Evolutionary conservation across 108 stramenopile species (phyloP).

Genomic region (Licmophora abbreviata): DNA sequence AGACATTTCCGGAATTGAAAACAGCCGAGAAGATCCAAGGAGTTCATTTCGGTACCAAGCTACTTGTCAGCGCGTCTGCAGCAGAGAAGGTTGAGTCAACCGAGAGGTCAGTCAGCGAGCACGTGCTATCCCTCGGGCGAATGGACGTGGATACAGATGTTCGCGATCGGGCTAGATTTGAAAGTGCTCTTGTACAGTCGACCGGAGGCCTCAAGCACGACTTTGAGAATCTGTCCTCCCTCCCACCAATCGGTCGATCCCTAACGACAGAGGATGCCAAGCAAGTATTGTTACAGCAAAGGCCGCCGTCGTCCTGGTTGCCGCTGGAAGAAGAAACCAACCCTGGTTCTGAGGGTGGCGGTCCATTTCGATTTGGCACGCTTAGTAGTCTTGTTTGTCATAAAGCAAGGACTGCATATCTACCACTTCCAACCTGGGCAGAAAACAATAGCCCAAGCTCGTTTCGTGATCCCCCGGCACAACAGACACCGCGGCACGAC

Average conservation of each 20-base stretch:
- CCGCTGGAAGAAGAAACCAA: constrained; percentile 43
- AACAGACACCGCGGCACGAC: constrained; percentile 6
- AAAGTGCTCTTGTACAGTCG: constrained; percentile 68
- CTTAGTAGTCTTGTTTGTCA: constrained; percentile 70
- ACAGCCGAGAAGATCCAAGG: constrained; percentile 81
- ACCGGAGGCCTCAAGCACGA: constrained; percentile 49
- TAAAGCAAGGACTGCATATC: constrained; percentile 61
- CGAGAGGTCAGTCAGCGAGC: constrained; percentile 54
- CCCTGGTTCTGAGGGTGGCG: constrained; percentile 15
- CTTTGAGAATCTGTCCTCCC: constrained; percentile 32
- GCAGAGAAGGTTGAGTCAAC: not conserved
- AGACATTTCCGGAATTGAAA: constrained; percentile 58
- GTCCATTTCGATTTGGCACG: constrained; percentile 74
- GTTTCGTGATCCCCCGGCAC: constrained; percentile 60
- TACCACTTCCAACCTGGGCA: constrained; percentile 83
- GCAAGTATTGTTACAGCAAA: constrained; percentile 37
- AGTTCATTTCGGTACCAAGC: constrained; percentile 88
- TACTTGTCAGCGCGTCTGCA: constrained; percentile 26
- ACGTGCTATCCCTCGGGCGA: constrained; percentile 89
- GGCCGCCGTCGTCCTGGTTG: constrained; percentile 54
- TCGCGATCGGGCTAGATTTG: constrained; percentile 90
- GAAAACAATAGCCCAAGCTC: constrained; percentile 56
- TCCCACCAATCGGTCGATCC: constrained; percentile 12
- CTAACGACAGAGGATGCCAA: constrained; percentile 38
- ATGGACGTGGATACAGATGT: constrained; percentile 90